A percentile compares a stretch with the other conserved stretches of the same genome.
These are phyloP conservation scores for Cordia subcordata DNA, from an alignment of 257 asterid genomes.

Conservation along the genomic window DNA sequence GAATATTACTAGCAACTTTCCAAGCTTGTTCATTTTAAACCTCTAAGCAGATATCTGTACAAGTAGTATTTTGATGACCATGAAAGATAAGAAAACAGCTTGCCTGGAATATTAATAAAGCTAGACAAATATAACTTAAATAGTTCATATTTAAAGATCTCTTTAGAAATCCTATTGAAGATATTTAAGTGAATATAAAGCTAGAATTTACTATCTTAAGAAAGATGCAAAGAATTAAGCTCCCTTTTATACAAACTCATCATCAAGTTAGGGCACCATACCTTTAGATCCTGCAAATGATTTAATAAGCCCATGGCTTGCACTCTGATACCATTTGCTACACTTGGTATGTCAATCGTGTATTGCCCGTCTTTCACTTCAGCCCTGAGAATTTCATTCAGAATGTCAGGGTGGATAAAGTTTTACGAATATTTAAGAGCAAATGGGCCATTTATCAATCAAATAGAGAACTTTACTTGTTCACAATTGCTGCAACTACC, in stretches of 20 bases:
- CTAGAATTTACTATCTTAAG: too few species aligned
- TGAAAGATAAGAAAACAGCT: too few species aligned
- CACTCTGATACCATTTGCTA: slow-evolving; percentile 59
- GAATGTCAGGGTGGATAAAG: slow-evolving; percentile 3
- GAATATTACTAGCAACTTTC: too few species aligned
- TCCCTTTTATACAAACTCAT: neutral
- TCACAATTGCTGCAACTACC: slow-evolving; percentile 64
- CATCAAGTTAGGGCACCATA: slow-evolving; percentile 15
- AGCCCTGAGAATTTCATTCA: slow-evolving; percentile 48
- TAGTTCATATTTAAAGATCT: too few species aligned
- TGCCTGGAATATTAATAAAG: too few species aligned
- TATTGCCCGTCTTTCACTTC: slow-evolving; percentile 91
- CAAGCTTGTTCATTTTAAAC: neutral
- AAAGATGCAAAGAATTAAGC: too few species aligned
- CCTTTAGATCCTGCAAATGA: slow-evolving; percentile 79
- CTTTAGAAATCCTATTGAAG: too few species aligned
- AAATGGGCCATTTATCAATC: slow-evolving; percentile 16
- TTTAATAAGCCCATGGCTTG: slow-evolving; percentile 53
- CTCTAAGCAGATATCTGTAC: neutral
- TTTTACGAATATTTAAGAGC: slow-evolving; percentile 6
- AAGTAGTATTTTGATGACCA: too few species aligned
- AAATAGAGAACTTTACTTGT: slow-evolving; percentile 47
- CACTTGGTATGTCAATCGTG: slow-evolving; percentile 69
- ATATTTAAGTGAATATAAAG: too few species aligned
- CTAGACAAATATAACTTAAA: too few species aligned